Base-by-base conservation (phyloP, 1,139 yeast species). In the Lizanozyma gosingica region DNA sequence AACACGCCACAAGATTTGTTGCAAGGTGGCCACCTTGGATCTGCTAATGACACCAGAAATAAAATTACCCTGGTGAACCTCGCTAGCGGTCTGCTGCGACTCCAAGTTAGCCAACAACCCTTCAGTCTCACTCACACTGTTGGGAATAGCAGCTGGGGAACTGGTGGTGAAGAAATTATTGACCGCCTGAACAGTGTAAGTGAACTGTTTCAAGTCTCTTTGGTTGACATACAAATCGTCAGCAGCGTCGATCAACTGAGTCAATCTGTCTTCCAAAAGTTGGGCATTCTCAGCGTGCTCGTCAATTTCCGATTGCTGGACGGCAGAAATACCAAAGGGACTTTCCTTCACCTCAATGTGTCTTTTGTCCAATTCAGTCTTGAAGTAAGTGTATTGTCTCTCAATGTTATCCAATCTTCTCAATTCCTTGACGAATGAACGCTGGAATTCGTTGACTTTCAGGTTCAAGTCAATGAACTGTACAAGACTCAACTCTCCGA, bases 391-490 rank as follows among this genome's bases (percentile, higher is more conserved):
- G 38, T 74, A 66, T 53, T 79, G 85, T 45, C 87, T 72, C 56
- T 80, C 76, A 2, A 76, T 71, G 46, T 78, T 76, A 51, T 80
- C 88, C 39, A 79, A 59, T 38, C 74, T 68, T 47, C 96, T 74
- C 43, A 88, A 76, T 53, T 92, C 97, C 50, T 73, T 74, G 39
- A 92, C 86, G 56, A 83, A 92, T 1, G 94, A 77, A 47, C 97
- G 72, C 61, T 90, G 97, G 62, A 92, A 94, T 3, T 88, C 71
- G 43, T 83, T 82, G 41, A 85, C 76, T 51, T 76, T 77, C 38
- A 82, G 69, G 60, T 92, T 92, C 61, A 92, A 71, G 60, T 92
- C 97, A 45, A 96, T 74, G 60, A 94, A 88, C 56, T 94, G 97
- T 22, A 92, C 83, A 41, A 76, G 68, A 1, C 96, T 96, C 44